A percentile compares a stretch with the other conserved stretches of the same genome.
Evolutionary conservation across 1,284 basidiomycete species (phyloP).

Genomic region (Moniliella sp.): DNA sequence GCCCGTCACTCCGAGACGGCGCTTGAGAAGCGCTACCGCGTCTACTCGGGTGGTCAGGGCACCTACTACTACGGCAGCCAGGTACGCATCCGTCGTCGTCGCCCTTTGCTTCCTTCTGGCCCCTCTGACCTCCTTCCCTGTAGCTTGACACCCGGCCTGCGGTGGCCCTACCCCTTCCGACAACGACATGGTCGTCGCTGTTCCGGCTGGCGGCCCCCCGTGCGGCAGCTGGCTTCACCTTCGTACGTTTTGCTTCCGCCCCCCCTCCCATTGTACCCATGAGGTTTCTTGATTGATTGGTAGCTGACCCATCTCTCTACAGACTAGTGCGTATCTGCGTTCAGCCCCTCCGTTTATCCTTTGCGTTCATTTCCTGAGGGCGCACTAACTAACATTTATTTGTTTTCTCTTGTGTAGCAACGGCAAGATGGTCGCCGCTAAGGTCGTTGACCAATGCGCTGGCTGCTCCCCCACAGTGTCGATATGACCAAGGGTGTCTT

Average conservation of each 20-base stretch:
- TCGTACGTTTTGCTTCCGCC: no score
- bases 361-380: neutral
- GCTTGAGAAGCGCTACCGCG: slow-evolving; percentile 1
- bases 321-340: no score
- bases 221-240: no score
- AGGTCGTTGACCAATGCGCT: slow-evolving; percentile 1
- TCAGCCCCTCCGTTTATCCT: no score
- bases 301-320: no score
- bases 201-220: no score
- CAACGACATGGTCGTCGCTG: slow-evolving; percentile 1
- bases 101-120: neutral
- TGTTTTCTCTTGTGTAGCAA: neutral
- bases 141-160: slow-evolving; percentile 1
- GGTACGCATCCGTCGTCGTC: neutral
- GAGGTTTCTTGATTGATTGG: no score
- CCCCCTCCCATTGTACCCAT: no score
- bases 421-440: slow-evolving; percentile 1
- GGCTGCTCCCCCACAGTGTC: no score
- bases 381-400: no score
- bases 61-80: slow-evolving; percentile 1
- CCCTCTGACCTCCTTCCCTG: neutral
- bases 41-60: neutral
- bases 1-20: no score
- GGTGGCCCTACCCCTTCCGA: slow-evolving; percentile 1
- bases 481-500: slow-evolving; percentile 1